Evolutionary conservation across 805 yeast genomes (phyloP), one percentile per base, ranked within the genome.

Genomic region (Metschnikowia anglica): DNA sequence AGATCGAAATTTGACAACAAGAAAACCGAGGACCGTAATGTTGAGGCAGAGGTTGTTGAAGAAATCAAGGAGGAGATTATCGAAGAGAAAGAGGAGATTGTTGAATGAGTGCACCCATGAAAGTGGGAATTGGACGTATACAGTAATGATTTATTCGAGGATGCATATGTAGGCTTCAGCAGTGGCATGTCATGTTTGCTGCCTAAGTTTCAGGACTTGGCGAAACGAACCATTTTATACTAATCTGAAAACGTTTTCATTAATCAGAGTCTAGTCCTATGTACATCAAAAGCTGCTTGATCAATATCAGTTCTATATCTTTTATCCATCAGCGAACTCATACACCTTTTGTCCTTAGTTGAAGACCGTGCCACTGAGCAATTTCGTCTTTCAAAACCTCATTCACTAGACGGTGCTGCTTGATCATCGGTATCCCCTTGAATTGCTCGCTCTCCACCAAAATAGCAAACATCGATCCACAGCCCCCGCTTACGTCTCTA

Each of bases 391-490:
- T 81, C 54, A 93, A 70, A 2, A 81, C 71, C 41, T 80, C 78
- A 63, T 93, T 91, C 12, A 93, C 98, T 52, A 91, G 62, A 47
- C 96, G 76, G 58, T 93, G 99, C 62, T 93, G 99, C 59, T 89
- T 90, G 51, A 93, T 74, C 81, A 88, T 88, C 1, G 87, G 70
- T 33, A 87, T 59, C 0, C 96, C 96, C 53, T 85, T 80, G 66
- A 93, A 93, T 56, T 79, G 69, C 2, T 71, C 73, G 41, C 93
- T 81, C 34, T 81, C 85, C 13, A 93, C 77, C 45, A 74, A 68
- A 38, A 93, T 91, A 36, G 96, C 88, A 66, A 88, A 93, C 99
- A 93, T 93, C 5, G 97, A 89, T 1, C 99, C 99, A 66, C 99
- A 93, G 0, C 99, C 99, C 15, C 73, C 98, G 20, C 93, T 83